Evolutionary conservation across 148 eudicot species (phyloP).

Genomic region (Rhododendron kiyosumense): DNA sequence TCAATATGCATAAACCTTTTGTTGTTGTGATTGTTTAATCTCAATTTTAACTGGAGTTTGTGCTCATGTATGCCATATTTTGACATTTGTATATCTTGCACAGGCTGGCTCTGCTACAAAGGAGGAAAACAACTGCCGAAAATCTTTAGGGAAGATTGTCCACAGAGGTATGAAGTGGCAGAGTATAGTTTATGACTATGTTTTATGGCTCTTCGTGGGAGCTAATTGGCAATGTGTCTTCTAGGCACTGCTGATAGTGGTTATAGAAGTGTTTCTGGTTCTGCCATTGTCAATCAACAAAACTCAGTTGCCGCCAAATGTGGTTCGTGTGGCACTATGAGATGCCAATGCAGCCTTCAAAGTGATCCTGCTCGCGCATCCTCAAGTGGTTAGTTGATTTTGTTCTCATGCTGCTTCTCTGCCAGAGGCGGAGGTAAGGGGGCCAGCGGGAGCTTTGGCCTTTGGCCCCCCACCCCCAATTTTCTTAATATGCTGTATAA

Average conservation of each 20-base stretch:
- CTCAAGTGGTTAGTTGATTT: constrained; percentile 24
- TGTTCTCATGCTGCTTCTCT: constrained; percentile 6
- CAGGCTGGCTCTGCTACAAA: constrained; percentile 26
- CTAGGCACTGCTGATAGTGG: constrained; percentile 25
- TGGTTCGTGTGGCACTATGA: constrained; percentile 22
- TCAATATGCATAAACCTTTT: not conserved
- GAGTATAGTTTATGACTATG: constrained; percentile 4
- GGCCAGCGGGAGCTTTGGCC: not conserved
- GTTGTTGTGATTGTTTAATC: not conserved
- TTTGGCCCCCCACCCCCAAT: not conserved
- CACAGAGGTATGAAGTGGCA: constrained; percentile 32
- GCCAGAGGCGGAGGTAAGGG: not conserved
- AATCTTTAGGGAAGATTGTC: constrained; percentile 2
- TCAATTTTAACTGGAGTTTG: not conserved
- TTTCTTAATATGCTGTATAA: not conserved
- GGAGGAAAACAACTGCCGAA: not conserved
- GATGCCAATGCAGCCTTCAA: constrained; percentile 23
- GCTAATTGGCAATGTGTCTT: constrained; percentile 29
- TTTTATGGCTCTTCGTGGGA: constrained; percentile 23
- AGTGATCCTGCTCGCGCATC: constrained; percentile 13
- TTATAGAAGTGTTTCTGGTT: constrained; percentile 20
- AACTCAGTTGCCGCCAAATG: constrained; percentile 11
- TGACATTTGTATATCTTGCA: not conserved
- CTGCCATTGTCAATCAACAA: constrained; percentile 15
- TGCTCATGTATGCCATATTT: not conserved